Evolutionary conservation across 306 rosid species (phyloP).

Genomic region (Gastrolobium bilobum): DNA sequence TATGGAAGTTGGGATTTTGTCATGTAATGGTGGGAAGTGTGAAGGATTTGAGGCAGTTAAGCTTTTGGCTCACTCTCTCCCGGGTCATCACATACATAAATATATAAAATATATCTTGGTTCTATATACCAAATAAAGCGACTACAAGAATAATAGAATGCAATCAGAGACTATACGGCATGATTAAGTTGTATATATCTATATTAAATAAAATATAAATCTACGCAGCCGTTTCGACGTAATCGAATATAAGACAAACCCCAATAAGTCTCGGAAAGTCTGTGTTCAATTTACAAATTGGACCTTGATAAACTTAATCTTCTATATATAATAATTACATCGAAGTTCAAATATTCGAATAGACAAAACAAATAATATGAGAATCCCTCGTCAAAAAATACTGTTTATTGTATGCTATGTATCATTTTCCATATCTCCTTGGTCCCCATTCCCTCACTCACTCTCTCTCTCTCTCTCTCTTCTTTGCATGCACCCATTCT

Average conservation of each 20-base stretch:
- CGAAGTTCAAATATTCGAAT: slow-evolving; percentile 2
- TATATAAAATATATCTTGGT: not conserved
- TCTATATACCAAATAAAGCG: slow-evolving; percentile 32
- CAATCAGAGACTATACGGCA: slow-evolving; percentile 2
- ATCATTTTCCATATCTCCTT: slow-evolving; percentile 3
- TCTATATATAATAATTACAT: not conserved
- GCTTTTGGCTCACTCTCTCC: slow-evolving; percentile 45
- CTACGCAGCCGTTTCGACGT: slow-evolving; percentile 42
- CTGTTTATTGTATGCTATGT: slow-evolving; percentile 22
- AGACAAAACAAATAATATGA: slow-evolving; percentile 42
- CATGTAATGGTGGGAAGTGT: slow-evolving; percentile 44
- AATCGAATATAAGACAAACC: slow-evolving; percentile 40
- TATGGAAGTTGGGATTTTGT: slow-evolving; percentile 58
- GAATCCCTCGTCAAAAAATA: slow-evolving; percentile 44
- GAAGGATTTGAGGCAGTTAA: slow-evolving; percentile 46
- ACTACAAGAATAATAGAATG: slow-evolving; percentile 15
- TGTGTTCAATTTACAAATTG: not conserved
- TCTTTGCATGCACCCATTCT: not conserved
- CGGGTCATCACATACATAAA: slow-evolving; percentile 44
- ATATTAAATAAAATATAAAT: slow-evolving; percentile 11
- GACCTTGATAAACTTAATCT: slow-evolving; percentile 31
- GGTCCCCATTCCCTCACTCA: slow-evolving; percentile 25
- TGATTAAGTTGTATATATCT: slow-evolving; percentile 31
- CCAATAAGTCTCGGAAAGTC: slow-evolving; percentile 19
- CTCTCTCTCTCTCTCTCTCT: not conserved